phyloP scores from a whole-genome alignment of 2,329 filamentous ascomycete genomes.

The Penicillium rolfsii region DNA sequence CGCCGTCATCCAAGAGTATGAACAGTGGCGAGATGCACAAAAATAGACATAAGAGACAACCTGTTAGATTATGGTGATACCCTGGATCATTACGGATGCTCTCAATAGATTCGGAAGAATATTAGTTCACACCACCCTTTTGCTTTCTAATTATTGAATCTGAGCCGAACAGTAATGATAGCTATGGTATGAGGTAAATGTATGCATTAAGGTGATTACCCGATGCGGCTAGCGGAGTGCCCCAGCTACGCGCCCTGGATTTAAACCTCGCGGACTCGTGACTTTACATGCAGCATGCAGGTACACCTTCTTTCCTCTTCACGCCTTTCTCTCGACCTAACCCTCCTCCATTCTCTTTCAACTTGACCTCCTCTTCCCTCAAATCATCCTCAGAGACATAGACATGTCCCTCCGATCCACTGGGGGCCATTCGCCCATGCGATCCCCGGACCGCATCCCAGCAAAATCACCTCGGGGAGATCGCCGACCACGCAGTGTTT shows the following conservation, averaged over 20 bases:
- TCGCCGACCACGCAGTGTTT: constrained; percentile 35
- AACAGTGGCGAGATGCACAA: constrained; percentile 53
- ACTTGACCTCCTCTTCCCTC: background rate
- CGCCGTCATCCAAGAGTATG: constrained; percentile 62
- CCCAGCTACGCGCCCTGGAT: constrained; percentile 7
- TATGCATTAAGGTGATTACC: constrained; percentile 20
- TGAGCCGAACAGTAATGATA: no score
- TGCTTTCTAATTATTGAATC: background rate
- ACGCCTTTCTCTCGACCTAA: background rate
- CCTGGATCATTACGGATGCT: background rate
- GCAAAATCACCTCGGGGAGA: constrained; percentile 40
- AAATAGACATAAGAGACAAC: constrained; percentile 1
- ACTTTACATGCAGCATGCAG: constrained; percentile 7
- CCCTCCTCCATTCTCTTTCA: background rate
- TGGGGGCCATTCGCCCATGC: constrained; percentile 35
- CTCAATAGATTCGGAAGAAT: background rate
- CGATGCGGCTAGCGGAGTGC: constrained; percentile 18
- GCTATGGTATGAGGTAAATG: no score
- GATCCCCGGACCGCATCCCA: constrained; percentile 27
- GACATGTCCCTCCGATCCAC: constrained; percentile 34
- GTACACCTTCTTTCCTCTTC: constrained; percentile 2
- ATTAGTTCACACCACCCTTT: background rate
- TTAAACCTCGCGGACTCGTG: constrained; percentile 5
- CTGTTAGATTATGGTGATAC: constrained; percentile 1
- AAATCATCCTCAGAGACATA: background rate